Evolutionary conservation across 169 alveolate species (phyloP).

Genomic region (Eimeria praecox): DNA sequence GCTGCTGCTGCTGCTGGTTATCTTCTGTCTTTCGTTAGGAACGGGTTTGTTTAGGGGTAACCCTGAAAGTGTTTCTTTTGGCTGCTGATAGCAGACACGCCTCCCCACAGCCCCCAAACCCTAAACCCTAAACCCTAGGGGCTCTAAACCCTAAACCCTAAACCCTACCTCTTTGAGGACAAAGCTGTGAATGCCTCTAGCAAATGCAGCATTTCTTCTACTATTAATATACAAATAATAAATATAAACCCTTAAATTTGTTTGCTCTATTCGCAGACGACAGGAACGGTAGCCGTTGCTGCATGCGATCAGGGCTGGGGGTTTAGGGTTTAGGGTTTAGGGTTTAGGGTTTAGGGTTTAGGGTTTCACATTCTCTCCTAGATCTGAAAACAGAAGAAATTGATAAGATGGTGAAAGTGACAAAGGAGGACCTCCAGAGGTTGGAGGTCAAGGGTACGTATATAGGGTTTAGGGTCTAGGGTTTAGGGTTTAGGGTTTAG

Average conservation of each 20-base stretch:
- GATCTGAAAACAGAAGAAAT: neutral
- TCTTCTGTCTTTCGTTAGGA: conserved; percentile 12
- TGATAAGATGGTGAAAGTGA: conserved; percentile 71
- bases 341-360: conserved; percentile 54
- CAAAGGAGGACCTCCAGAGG: conserved; percentile 75
- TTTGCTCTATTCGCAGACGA: neutral
- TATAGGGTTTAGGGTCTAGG: conserved; percentile 15
- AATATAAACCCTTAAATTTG: conserved; percentile 6
- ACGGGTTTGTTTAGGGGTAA: neutral
- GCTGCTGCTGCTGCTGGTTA: conserved; percentile 11
- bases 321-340: conserved; percentile 15
- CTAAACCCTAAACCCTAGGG: conserved; percentile 63
- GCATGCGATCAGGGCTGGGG: conserved; percentile 54
- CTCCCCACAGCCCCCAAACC: conserved; percentile 36
- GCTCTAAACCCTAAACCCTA: conserved; percentile 59
- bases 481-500: conserved; percentile 41
- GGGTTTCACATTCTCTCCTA: neutral
- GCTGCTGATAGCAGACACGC: neutral
- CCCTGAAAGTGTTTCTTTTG: neutral
- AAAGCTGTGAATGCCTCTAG: neutral
- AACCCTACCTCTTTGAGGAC: neutral
- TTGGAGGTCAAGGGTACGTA: conserved; percentile 49
- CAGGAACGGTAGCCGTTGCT: conserved; percentile 19
- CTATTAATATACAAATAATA: neutral
- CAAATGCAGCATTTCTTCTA: conserved; percentile 37